phyloP scores from a whole-genome alignment of 495 filamentous ascomycete genomes.

The Tuber brumale region DNA sequence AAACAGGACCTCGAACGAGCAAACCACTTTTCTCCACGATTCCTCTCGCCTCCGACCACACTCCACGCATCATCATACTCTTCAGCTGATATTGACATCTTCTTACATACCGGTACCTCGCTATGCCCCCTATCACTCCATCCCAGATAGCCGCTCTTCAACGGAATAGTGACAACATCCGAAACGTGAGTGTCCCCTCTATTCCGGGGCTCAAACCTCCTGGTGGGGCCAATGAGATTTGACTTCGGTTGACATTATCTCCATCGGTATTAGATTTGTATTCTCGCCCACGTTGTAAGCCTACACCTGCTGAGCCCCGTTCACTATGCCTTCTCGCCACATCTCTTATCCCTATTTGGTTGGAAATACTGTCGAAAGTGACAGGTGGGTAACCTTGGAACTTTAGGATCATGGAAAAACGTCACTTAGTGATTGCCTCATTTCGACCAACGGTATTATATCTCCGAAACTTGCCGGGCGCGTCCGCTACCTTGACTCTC shows the following conservation, averaged over 20 bases:
- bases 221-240: slow-evolving; percentile 9
- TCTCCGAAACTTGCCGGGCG: slow-evolving; percentile 95
- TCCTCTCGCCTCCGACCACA: not conserved
- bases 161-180: slow-evolving; percentile 39
- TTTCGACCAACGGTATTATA: slow-evolving; percentile 99
- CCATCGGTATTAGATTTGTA: slow-evolving; percentile 67
- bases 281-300: slow-evolving; percentile 90
- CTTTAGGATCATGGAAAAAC: slow-evolving; percentile 91
- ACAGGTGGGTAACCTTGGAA: not conserved
- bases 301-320: slow-evolving; percentile 13
- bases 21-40: slow-evolving; percentile 3
- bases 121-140: slow-evolving; percentile 41
- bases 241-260: slow-evolving; percentile 24
- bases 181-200: slow-evolving; percentile 37
- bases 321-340: slow-evolving; percentile 3
- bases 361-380: not conserved
- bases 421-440: slow-evolving; percentile 89
- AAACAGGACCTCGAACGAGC: not conserved
- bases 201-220: not conserved
- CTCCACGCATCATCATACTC: not conserved
- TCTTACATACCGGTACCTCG: not conserved
- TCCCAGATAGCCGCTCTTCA: slow-evolving; percentile 40
- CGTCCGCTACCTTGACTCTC: slow-evolving; percentile 93
- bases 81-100: not conserved
- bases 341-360: not conserved